Conservation (phyloP, 495 filamentous ascomycete genomes). For the Neurospora sp. region DNA sequence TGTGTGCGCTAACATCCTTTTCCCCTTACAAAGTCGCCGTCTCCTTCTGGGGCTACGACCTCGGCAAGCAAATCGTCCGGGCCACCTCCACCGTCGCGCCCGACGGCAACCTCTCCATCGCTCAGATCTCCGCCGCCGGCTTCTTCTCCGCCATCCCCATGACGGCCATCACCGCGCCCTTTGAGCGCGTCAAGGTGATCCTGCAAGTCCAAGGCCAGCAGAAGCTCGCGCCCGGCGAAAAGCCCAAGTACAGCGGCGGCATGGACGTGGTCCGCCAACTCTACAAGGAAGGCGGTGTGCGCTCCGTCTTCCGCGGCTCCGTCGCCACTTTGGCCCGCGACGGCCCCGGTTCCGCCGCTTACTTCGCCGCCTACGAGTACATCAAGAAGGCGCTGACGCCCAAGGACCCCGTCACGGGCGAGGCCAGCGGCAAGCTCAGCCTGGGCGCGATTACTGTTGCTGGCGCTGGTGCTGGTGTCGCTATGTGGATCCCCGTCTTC, state of each 20-base stretch:
- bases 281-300: slow-evolving; percentile 82
- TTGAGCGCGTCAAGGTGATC: slow-evolving; percentile 97
- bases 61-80: slow-evolving; percentile 81
- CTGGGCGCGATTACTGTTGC: slow-evolving; percentile 75
- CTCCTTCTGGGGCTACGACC: slow-evolving; percentile 97
- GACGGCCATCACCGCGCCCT: slow-evolving; percentile 95
- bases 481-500: slow-evolving; percentile 99
- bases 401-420: slow-evolving; percentile 62
- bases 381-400: slow-evolving; percentile 86
- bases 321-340: slow-evolving; percentile 89
- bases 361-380: slow-evolving; percentile 95
- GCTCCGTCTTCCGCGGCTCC: slow-evolving; percentile 83
- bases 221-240: slow-evolving; percentile 71
- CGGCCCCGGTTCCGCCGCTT: slow-evolving; percentile 84
- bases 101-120: slow-evolving; percentile 62
- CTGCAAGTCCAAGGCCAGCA: slow-evolving; percentile 97
- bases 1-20: neutral
- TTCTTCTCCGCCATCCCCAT: slow-evolving; percentile 98
- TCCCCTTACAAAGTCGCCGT: slow-evolving; percentile 61
- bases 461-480: slow-evolving; percentile 83
- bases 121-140: slow-evolving; percentile 81
- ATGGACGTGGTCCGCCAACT: slow-evolving; percentile 91
- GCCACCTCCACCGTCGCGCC: slow-evolving; percentile 53
- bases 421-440: slow-evolving; percentile 62
- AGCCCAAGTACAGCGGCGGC: slow-evolving; percentile 84